Evolutionary conservation across 768 basidiomycete genomes (phyloP).

Genomic region (Tylopilus cervinicoccineus): DNA sequence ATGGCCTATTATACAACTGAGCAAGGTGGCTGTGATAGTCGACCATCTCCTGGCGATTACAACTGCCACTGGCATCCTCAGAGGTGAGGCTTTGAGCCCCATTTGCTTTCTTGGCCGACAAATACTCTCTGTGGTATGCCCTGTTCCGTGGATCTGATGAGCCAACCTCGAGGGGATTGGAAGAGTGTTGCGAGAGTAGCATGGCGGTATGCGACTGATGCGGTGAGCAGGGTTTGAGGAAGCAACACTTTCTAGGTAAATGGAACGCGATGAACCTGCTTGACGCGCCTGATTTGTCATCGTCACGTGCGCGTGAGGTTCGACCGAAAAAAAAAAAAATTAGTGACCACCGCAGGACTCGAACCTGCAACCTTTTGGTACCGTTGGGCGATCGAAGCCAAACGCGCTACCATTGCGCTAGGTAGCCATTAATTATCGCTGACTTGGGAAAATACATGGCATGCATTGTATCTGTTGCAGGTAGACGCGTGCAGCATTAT

Average conservation of each 20-base stretch:
- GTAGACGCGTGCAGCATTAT: slow-evolving; percentile 4
- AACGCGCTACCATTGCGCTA: slow-evolving; percentile 95
- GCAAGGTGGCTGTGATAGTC: slow-evolving; percentile 51
- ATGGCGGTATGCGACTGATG: slow-evolving; percentile 14
- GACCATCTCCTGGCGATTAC: slow-evolving; percentile 36
- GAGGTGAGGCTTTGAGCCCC: slow-evolving; percentile 37
- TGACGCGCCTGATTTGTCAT: slow-evolving; percentile 8
- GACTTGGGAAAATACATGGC: accelerated
- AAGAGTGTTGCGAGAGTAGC: slow-evolving; percentile 64
- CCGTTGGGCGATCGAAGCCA: slow-evolving; percentile 79
- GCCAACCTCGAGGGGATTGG: slow-evolving; percentile 66
- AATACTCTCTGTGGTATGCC: slow-evolving; percentile 39
- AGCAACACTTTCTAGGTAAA: neutral
- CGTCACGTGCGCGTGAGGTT: slow-evolving; percentile 21
- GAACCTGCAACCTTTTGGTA: slow-evolving; percentile 96
- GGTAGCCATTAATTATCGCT: slow-evolving; percentile 45
- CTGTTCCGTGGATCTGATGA: slow-evolving; percentile 56
- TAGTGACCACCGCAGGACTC: slow-evolving; percentile 94
- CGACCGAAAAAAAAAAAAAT: slow-evolving; percentile 15
- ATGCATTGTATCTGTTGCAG: neutral
- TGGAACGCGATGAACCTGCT: neutral
- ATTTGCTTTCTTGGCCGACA: slow-evolving; percentile 33
- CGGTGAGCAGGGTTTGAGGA: neutral
- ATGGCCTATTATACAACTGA: slow-evolving; percentile 34
- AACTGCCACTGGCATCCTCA: slow-evolving; percentile 48